Percentiles rank a stretch among this genome's conserved stretches.
Evolutionary conservation across 2,329 filamentous ascomycete genomes (phyloP).

Genomic region (Penicillium hordei): DNA sequence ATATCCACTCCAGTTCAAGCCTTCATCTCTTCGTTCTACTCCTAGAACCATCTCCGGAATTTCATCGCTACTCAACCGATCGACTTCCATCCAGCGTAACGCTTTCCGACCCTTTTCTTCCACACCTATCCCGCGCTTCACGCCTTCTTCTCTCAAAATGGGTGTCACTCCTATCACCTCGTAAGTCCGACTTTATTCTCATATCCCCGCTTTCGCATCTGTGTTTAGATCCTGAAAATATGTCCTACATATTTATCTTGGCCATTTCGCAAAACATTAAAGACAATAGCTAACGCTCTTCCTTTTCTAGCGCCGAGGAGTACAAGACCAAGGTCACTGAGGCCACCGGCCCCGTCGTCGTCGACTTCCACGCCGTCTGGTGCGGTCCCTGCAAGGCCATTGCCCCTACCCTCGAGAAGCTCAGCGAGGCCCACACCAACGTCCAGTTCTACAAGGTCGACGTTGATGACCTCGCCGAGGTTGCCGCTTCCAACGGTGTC

Average conservation of each 20-base stretch:
- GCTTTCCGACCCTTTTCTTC: slow-evolving; percentile 17
- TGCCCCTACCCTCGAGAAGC: slow-evolving; percentile 70
- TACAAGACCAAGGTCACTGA: slow-evolving; percentile 56
- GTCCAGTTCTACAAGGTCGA: slow-evolving; percentile 86
- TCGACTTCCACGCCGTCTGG: slow-evolving; percentile 89
- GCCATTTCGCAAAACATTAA: not conserved
- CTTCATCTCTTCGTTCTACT: slow-evolving; percentile 13
- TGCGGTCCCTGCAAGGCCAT: slow-evolving; percentile 95
- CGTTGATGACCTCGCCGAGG: slow-evolving; percentile 75
- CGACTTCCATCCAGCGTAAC: slow-evolving; percentile 27
- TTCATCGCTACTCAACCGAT: slow-evolving; percentile 27
- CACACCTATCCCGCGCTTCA: slow-evolving; percentile 21
- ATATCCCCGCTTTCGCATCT: not conserved
- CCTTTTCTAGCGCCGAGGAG: slow-evolving; percentile 53
- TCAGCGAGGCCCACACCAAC: slow-evolving; percentile 56
- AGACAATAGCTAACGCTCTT: not conserved
- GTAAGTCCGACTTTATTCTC: slow-evolving; percentile 20
- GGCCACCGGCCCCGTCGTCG: slow-evolving; percentile 61
- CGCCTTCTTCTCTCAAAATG: slow-evolving; percentile 25
- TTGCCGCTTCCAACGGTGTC: slow-evolving; percentile 75
- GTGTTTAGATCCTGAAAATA: not conserved
- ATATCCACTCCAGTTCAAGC: slow-evolving; percentile 17
- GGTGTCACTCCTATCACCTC: slow-evolving; percentile 27
- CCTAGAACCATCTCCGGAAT: slow-evolving; percentile 11
- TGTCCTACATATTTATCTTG: no score